Evolutionary conservation across 1,284 basidiomycete genomes (phyloP).

Genomic region (Earliella scabrosa): DNA sequence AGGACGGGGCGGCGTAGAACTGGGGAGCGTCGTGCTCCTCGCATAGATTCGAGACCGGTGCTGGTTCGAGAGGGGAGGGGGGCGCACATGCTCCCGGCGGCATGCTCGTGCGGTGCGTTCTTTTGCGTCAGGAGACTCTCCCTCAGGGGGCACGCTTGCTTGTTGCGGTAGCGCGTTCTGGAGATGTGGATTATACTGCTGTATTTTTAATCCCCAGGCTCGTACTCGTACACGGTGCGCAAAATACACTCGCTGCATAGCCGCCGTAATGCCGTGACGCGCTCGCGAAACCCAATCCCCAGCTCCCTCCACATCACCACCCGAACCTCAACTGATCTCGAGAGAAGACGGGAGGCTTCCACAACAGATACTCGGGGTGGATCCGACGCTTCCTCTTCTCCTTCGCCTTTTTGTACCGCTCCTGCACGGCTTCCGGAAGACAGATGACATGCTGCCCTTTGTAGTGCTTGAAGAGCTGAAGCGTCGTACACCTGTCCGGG

Average conservation of each 20-base stretch:
- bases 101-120: too few species aligned
- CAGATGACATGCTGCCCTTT: slow-evolving; percentile 96
- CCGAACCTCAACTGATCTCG: slow-evolving; percentile 90
- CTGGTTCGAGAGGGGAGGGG: too few species aligned
- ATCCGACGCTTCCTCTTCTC: slow-evolving; percentile 85
- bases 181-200: slow-evolving; percentile 21
- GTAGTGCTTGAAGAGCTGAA: slow-evolving; percentile 96
- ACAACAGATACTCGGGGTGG: slow-evolving; percentile 79
- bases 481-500: slow-evolving; percentile 78
- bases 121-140: slow-evolving; percentile 15
- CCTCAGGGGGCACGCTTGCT: slow-evolving; percentile 8
- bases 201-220: slow-evolving; percentile 29
- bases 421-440: slow-evolving; percentile 89
- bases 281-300: slow-evolving; percentile 2
- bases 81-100: too few species aligned
- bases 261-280: slow-evolving; percentile 21
- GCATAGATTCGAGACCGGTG: too few species aligned
- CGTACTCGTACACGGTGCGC: slow-evolving; percentile 26
- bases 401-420: slow-evolving; percentile 86
- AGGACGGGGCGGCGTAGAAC: slow-evolving; percentile 21
- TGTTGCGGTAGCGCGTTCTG: slow-evolving; percentile 22
- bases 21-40: too few species aligned
- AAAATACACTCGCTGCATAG: slow-evolving; percentile 20
- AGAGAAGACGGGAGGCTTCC: slow-evolving; percentile 95
- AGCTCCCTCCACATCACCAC: slow-evolving; percentile 51